Evolutionary conservation across 2,329 filamentous ascomycete genomes (phyloP), one percentile per base, ranked within the genome.

Genomic region (Dothideomycetes sp.): DNA sequence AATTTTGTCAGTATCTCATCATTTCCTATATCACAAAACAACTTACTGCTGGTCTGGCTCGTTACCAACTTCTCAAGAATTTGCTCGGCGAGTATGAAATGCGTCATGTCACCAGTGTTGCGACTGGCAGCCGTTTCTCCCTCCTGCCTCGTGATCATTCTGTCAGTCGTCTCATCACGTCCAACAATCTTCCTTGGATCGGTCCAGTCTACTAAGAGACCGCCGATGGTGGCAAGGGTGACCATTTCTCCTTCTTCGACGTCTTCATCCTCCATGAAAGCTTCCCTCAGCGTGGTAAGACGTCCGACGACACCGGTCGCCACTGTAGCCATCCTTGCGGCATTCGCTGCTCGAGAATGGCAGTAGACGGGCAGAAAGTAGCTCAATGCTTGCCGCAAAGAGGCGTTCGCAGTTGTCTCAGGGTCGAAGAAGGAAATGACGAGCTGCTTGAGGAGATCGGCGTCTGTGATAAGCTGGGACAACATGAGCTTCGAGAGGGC

Each of bases 321-420:
- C 15, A 95, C 74, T 14, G 69, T 64, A 5, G 78, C 76, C 82
- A 96, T 87, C 24, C 86, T 72, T 19, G 81, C 74, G 47, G 91
- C 87, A 53, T 95, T 94, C 47, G 84, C 81, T 3, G 79, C 61
- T 3, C 84, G 75, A 5, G 83, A 88, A 60, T 89, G 94, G 59
- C 85, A 91, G 65, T 93, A 96, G 0, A 95, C 88, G 0, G 89
- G 89, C 27, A 96, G 67, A 70, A 95, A 95, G 61, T 96, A 96
- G 48, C 84, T 86, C 39, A 96, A 69, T 0, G 84, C 81, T 60
- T 96, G 89, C 16, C 87, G 72, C 5, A 95, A 78, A 7, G 79
- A 79, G 49, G 89, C 81, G 55, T 95, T 95, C 19, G 73, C 70
- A 1, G 76, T 73, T 3, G 84, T 91, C 3, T 83, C 77, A 0